A percentile compares a stretch with the other conserved stretches of the same genome.
phyloP scores from a whole-genome alignment of 2,329 filamentous ascomycete species.

The Hypoxylon rubiginosum region DNA sequence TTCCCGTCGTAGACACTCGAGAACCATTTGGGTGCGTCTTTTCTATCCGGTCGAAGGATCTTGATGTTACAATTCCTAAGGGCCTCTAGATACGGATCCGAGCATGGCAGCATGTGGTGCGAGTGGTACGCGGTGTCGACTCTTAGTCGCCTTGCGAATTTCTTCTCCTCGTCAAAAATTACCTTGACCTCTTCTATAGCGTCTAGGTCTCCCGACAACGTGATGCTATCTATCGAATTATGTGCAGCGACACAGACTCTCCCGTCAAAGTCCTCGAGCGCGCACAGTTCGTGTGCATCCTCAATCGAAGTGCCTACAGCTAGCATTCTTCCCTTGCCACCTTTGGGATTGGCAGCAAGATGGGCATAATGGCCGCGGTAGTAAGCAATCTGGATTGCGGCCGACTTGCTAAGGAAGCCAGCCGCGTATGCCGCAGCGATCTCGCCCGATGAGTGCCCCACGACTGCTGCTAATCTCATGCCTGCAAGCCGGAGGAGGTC shows the following conservation, averaged over 20 bases:
- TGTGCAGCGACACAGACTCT: conserved; percentile 36
- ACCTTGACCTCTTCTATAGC: conserved; percentile 10
- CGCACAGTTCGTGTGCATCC: conserved; percentile 37
- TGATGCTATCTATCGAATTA: conserved; percentile 33
- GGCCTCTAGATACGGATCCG: conserved; percentile 17
- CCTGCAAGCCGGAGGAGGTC: conserved; percentile 49
- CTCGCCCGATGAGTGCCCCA: conserved; percentile 50
- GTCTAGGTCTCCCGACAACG: conserved; percentile 32
- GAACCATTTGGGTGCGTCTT: conserved; percentile 38
- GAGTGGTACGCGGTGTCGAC: conserved; percentile 35
- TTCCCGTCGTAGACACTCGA: conserved; percentile 41
- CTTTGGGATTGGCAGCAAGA: conserved; percentile 22
- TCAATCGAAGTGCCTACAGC: conserved; percentile 22
- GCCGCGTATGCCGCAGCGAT: conserved; percentile 47
- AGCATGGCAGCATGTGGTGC: conserved; percentile 21
- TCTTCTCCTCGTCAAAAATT: conserved; percentile 17
- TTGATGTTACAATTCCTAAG: conserved; percentile 15
- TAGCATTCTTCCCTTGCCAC: conserved; percentile 42
- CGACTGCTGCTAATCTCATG: conserved; percentile 44
- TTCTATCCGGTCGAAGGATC: conserved; percentile 5
- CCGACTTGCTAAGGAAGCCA: conserved; percentile 30
- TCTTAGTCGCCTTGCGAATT: conserved; percentile 9
- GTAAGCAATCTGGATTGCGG: conserved; percentile 50
- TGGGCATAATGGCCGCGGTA: conserved; percentile 51
- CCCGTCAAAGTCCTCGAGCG: conserved; percentile 19